These are phyloP conservation scores for Aspergillus carbonarius DNA, from an alignment of 2,329 filamentous ascomycete species.

Conservation along the genomic window DNA sequence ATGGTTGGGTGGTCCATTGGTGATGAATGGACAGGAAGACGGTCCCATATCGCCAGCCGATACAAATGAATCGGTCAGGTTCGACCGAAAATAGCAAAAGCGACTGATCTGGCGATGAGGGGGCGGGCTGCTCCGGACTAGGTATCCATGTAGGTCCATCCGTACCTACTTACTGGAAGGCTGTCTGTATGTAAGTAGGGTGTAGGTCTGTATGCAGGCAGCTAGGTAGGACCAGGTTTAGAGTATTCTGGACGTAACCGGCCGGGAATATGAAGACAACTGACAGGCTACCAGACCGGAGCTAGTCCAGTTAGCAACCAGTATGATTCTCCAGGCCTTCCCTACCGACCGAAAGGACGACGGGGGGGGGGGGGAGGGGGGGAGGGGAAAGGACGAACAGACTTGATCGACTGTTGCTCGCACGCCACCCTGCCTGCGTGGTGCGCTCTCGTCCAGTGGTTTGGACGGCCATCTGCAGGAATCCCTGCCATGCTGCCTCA, in stretches of 20 bases:
- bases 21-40: not conserved
- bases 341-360: not conserved
- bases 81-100: not conserved
- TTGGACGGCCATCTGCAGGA: slow-evolving; percentile 19
- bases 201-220: not conserved
- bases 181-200: not conserved
- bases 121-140: not conserved
- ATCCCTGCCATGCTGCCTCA: slow-evolving; percentile 21
- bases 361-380: not conserved
- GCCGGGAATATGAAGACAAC: not conserved
- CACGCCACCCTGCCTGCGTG: slow-evolving; percentile 25
- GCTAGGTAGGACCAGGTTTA: not conserved
- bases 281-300: not conserved
- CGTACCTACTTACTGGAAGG: not conserved
- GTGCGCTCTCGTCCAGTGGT: slow-evolving; percentile 23
- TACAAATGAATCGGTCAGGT: not conserved
- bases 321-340: not conserved
- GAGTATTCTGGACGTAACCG: not conserved
- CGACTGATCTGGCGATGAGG: not conserved
- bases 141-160: not conserved
- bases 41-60: not conserved
- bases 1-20: not conserved
- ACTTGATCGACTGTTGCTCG: slow-evolving; percentile 19
- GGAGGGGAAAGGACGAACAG: slow-evolving; percentile 3
- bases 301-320: not conserved